These are phyloP conservation scores for Planoprotostelium fungivorum DNA, from an alignment of 78 protist species.

Conservation along the genomic window DNA sequence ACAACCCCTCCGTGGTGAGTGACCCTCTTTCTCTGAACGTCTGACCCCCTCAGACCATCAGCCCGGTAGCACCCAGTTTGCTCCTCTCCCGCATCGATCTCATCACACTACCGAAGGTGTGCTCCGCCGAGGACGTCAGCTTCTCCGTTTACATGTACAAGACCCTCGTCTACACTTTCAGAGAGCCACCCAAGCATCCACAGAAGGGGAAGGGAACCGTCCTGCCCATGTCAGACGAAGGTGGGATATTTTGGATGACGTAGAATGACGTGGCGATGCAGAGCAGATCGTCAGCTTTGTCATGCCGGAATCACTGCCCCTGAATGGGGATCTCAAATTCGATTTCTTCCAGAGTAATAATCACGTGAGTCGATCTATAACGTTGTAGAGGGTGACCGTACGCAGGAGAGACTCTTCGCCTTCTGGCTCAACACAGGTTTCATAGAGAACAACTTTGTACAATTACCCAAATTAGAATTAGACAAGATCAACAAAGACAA, in stretches of 20 bases:
- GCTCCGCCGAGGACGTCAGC: slow-evolving; percentile 19
- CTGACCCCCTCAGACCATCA: slow-evolving; percentile 1
- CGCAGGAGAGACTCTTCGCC: slow-evolving; percentile 58
- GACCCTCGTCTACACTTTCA: background rate
- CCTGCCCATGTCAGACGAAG: background rate
- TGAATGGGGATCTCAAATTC: slow-evolving; percentile 30
- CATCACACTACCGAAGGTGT: slow-evolving; percentile 35
- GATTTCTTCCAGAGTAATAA: slow-evolving; percentile 21
- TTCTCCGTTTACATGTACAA: slow-evolving; percentile 38
- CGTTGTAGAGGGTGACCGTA: background rate
- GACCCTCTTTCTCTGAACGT: background rate
- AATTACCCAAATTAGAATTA: slow-evolving; percentile 47
- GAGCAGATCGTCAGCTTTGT: slow-evolving; percentile 46
- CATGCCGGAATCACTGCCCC: slow-evolving; percentile 17
- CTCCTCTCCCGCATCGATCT: slow-evolving; percentile 15
- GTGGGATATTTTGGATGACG: slow-evolving; percentile 10
- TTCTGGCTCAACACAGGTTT: slow-evolving; percentile 82
- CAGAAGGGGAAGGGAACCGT: background rate
- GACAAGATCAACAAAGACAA: slow-evolving; percentile 80
- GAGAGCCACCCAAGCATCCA: background rate
- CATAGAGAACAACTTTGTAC: background rate
- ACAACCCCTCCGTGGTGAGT: background rate
- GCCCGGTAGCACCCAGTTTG: slow-evolving; percentile 12
- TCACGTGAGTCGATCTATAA: background rate
- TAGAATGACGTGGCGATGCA: background rate